Percentiles rank a stretch among this genome's conserved stretches.
Conservation (phyloP, 2,329 filamentous ascomycete species). For the Aaosphaeria pasadenensis region DNA sequence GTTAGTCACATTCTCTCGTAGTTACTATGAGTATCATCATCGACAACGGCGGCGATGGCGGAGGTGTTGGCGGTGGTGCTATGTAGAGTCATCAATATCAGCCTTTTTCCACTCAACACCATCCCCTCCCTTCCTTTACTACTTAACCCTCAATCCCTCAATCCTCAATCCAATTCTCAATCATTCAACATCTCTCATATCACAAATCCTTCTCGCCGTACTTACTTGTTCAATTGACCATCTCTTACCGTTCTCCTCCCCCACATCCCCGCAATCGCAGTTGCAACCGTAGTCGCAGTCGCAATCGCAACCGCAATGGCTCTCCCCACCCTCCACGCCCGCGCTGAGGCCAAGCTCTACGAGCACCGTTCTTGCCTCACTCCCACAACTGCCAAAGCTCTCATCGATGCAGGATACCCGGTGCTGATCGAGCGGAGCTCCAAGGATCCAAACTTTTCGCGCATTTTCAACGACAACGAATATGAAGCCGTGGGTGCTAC, state of each 20-base stretch:
- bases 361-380: conserved; percentile 42
- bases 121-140: too few relatives aligned
- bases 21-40: too few relatives aligned
- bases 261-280: background rate
- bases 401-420: conserved; percentile 40
- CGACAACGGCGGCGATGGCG: too few relatives aligned
- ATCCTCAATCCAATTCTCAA: too few relatives aligned
- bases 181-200: background rate
- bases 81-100: too few relatives aligned
- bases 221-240: background rate
- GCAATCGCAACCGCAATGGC: conserved; percentile 19
- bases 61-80: too few relatives aligned
- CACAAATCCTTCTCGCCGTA: background rate
- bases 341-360: conserved; percentile 40
- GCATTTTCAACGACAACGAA: conserved; percentile 42
- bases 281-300: too few relatives aligned
- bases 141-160: too few relatives aligned
- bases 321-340: conserved; percentile 39
- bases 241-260: background rate
- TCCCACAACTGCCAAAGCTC: conserved; percentile 38
- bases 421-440: conserved; percentile 40
- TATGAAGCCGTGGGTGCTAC: conserved; percentile 38
- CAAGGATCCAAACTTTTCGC: conserved; percentile 34
- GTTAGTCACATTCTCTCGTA: too few relatives aligned
- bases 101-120: too few relatives aligned